phyloP scores from a whole-genome alignment of 2,329 filamentous ascomycete genomes.

The Aureobasidium melanogenum region DNA sequence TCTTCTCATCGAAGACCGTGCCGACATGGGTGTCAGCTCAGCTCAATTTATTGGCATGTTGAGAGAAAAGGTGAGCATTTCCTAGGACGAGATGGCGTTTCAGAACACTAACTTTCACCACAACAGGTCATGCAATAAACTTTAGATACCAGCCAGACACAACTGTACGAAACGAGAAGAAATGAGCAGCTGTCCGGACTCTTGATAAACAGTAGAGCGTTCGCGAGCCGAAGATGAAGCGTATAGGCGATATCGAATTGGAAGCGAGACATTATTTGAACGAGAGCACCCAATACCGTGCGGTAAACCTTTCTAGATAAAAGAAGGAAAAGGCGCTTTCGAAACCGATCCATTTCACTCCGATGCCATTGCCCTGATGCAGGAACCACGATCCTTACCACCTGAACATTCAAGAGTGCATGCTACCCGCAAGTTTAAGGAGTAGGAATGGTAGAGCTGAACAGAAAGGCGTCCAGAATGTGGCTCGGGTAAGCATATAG shows the following conservation, averaged over 20 bases:
- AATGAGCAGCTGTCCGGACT: neutral
- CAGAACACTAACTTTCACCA: neutral
- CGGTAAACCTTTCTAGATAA: neutral
- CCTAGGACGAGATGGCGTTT: neutral
- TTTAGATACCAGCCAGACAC: neutral
- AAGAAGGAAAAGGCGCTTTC: neutral
- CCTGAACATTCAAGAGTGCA: neutral
- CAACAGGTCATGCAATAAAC: slow-evolving; percentile 5
- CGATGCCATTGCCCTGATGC: neutral
- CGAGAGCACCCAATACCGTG: neutral
- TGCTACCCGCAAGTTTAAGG: neutral
- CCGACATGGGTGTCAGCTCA: slow-evolving; percentile 87
- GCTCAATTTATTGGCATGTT: slow-evolving; percentile 87
- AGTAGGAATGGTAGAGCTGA: neutral
- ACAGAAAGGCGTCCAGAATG: neutral
- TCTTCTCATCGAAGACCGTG: slow-evolving; percentile 84
- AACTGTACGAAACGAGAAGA: neutral
- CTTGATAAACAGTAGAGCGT: slow-evolving; percentile 6
- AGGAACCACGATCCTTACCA: neutral
- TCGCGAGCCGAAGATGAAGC: neutral
- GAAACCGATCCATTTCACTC: neutral
- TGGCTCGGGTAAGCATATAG: neutral
- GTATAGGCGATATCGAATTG: neutral
- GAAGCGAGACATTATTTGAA: neutral
- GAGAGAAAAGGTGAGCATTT: slow-evolving; percentile 77